Conservation (phyloP, 306 rosid genomes). For the Prunus mongolica region DNA sequence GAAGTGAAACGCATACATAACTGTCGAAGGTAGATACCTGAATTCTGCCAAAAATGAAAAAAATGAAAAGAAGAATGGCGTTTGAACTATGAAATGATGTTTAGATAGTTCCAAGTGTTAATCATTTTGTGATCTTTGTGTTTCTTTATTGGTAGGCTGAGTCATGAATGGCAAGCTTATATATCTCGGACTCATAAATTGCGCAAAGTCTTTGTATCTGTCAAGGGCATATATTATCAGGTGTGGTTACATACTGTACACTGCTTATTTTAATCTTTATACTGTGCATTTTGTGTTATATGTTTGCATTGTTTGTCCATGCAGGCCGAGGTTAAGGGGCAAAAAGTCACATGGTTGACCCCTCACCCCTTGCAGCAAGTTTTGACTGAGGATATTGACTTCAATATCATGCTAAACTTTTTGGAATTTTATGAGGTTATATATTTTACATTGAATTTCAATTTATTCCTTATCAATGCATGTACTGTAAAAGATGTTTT, state of each 20-base stretch:
- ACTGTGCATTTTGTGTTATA: not conserved
- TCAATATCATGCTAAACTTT: constrained; percentile 65
- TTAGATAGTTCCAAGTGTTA: not conserved
- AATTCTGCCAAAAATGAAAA: not conserved
- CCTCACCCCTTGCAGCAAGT: constrained; percentile 94
- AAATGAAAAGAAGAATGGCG: too few species aligned
- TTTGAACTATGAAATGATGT: not conserved
- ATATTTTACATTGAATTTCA: not conserved
- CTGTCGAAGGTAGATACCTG: constrained; percentile 63
- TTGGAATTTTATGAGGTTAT: constrained; percentile 78
- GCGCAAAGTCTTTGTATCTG: constrained; percentile 81
- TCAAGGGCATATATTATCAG: constrained; percentile 93
- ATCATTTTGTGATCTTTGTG: not conserved
- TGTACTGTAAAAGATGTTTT: not conserved
- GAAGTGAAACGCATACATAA: constrained; percentile 60
- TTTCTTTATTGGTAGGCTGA: constrained; percentile 46
- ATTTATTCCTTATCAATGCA: not conserved
- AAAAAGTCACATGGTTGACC: constrained; percentile 77
- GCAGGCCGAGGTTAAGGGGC: constrained; percentile 85
- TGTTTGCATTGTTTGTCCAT: constrained; percentile 21
- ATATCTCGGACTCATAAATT: constrained; percentile 70
- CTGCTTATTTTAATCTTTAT: not conserved
- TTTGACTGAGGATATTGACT: constrained; percentile 71
- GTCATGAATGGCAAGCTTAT: constrained; percentile 95
- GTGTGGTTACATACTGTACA: constrained; percentile 26